Evolutionary conservation across 345 rosid species (phyloP).

Genomic region (Turritis glabra): DNA sequence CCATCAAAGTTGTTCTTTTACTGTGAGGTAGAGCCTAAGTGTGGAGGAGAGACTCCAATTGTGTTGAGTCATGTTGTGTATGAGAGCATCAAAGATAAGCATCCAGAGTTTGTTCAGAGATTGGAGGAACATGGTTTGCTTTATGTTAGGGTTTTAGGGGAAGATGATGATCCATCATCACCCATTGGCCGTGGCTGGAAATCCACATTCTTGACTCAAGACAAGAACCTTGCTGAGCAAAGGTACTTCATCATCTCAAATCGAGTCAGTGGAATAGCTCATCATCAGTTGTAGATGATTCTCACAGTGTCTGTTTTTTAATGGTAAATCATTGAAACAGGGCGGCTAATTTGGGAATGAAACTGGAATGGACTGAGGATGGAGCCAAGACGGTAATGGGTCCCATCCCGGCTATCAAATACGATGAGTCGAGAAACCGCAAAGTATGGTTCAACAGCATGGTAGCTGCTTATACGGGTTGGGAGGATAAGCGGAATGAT

Average conservation of each 20-base stretch:
- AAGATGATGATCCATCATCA: slow-evolving; percentile 78
- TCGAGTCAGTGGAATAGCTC: not conserved
- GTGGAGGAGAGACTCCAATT: slow-evolving; percentile 91
- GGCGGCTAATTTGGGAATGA: slow-evolving; percentile 79
- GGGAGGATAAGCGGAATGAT: slow-evolving; percentile 79
- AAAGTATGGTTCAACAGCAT: slow-evolving; percentile 93
- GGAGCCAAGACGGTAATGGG: slow-evolving; percentile 83
- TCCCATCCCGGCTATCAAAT: slow-evolving; percentile 78
- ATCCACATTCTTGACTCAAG: slow-evolving; percentile 78
- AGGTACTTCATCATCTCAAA: slow-evolving; percentile 43
- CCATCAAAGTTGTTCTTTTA: slow-evolving; percentile 89
- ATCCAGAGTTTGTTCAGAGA: slow-evolving; percentile 66
- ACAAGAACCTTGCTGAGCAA: slow-evolving; percentile 67
- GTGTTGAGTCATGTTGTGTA: slow-evolving; percentile 83
- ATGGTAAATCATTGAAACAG: slow-evolving; percentile 39
- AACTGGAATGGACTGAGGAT: slow-evolving; percentile 73
- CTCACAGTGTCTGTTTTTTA: not conserved
- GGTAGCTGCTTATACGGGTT: slow-evolving; percentile 88
- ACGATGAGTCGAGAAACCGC: slow-evolving; percentile 60
- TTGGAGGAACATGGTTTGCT: slow-evolving; percentile 75
- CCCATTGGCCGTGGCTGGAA: slow-evolving; percentile 97
- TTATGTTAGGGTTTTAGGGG: slow-evolving; percentile 70
- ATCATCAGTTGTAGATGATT: slow-evolving; percentile 1
- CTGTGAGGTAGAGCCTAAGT: slow-evolving; percentile 82
- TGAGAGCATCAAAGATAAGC: slow-evolving; percentile 64